A percentile compares a stretch with the other conserved stretches of the same genome.
phyloP scores from a whole-genome alignment of 495 filamentous ascomycete genomes.

The Aspergillus diversus region DNA sequence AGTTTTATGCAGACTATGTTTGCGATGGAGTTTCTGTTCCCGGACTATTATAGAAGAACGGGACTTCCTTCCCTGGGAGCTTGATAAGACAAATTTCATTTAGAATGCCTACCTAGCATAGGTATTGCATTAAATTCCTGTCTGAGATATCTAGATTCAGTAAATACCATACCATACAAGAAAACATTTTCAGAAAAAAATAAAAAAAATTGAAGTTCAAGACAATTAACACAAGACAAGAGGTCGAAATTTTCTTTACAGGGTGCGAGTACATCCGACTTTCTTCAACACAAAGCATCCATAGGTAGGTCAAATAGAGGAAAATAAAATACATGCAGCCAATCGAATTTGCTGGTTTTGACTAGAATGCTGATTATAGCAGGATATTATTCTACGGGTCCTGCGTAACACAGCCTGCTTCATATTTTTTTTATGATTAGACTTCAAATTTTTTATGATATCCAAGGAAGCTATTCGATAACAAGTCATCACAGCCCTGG shows the following conservation, averaged over 20 bases:
- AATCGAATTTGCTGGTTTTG: constrained; percentile 10
- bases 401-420: constrained; percentile 9
- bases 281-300: neutral
- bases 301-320: neutral
- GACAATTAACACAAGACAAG: too few relatives aligned
- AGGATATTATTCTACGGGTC: constrained; percentile 7
- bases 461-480: constrained; percentile 10
- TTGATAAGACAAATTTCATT: too few relatives aligned
- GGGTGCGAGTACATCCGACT: neutral
- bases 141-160: too few relatives aligned
- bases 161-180: too few relatives aligned
- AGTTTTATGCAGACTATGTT: constrained; percentile 28
- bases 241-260: neutral
- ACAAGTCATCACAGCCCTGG: constrained; percentile 48
- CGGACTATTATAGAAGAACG: constrained; percentile 2
- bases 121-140: too few relatives aligned
- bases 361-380: constrained; percentile 8
- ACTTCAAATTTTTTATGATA: neutral
- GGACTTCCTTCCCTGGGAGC: neutral
- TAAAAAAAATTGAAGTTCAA: too few relatives aligned
- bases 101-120: too few relatives aligned
- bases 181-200: too few relatives aligned
- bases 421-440: neutral
- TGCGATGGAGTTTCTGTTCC: constrained; percentile 23
- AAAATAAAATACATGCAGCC: constrained; percentile 6